Percentiles rank a stretch among this genome's conserved stretches.
These are phyloP conservation scores for Echinosophora koreensis DNA, from an alignment of 306 rosid genomes.

Conservation along the genomic window DNA sequence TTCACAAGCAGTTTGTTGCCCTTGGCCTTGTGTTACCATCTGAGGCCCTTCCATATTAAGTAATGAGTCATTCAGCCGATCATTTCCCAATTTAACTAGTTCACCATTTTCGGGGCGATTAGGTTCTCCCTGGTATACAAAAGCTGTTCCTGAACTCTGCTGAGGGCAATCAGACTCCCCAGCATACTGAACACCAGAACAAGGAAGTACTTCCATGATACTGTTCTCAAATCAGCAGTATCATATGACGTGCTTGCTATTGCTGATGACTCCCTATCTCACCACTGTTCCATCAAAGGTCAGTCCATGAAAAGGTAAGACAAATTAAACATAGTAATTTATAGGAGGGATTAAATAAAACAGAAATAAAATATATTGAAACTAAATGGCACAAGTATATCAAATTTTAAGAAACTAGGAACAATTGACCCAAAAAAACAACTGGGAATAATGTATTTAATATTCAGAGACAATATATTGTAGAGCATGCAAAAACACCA, in stretches of 20 bases:
- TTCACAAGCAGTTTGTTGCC: conserved; percentile 48
- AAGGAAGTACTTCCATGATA: conserved; percentile 80
- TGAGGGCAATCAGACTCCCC: conserved; percentile 67
- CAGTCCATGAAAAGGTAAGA: conserved; percentile 38
- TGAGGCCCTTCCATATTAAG: conserved; percentile 52
- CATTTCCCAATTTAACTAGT: conserved; percentile 47
- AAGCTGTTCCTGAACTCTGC: conserved; percentile 54
- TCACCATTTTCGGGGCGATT: conserved; percentile 54
- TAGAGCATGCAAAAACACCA: conserved; percentile 17
- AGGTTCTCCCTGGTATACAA: conserved; percentile 49
- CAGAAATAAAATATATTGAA: not conserved
- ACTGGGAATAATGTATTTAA: not conserved
- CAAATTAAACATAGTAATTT: not conserved
- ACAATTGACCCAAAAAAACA: conserved; percentile 1
- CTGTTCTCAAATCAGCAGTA: conserved; percentile 32
- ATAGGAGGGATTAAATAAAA: conserved; percentile 15
- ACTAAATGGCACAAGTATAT: not conserved
- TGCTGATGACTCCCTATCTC: conserved; percentile 39
- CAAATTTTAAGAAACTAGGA: not conserved
- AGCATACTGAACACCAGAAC: conserved; percentile 60
- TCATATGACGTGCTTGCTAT: conserved; percentile 43
- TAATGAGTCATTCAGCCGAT: conserved; percentile 46
- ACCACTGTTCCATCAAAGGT: conserved; percentile 49
- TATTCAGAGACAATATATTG: not conserved
- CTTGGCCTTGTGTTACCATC: conserved; percentile 50